Evolutionary conservation across 2,329 filamentous ascomycete genomes (phyloP).

Genomic region (Colletotrichum aenigma): DNA sequence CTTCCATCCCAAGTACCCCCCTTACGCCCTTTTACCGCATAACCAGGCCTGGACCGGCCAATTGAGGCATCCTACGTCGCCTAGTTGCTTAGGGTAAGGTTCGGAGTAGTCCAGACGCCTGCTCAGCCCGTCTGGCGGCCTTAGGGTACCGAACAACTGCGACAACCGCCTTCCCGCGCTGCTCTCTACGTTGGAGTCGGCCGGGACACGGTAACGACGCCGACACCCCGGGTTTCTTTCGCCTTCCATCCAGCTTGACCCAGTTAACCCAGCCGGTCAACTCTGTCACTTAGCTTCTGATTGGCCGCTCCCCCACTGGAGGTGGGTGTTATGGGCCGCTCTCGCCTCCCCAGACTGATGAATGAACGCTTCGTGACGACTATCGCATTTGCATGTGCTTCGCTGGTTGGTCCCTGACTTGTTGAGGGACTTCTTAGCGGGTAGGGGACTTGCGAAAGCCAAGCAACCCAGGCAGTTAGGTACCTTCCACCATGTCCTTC

Average conservation of each 20-base stretch:
- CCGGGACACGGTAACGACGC: not conserved
- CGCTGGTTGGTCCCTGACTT: conserved; percentile 3
- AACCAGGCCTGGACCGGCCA: not conserved
- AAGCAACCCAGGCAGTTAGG: not conserved
- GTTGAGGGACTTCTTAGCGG: conserved; percentile 14
- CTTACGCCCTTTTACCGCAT: not conserved
- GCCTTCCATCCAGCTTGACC: conserved; percentile 13
- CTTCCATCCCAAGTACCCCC: not conserved
- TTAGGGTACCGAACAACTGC: not conserved
- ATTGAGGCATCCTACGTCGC: conserved; percentile 8
- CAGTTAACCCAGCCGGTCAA: conserved; percentile 7
- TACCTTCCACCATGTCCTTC: not conserved
- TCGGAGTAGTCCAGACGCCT: not conserved
- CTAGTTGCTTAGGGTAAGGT: conserved; percentile 3
- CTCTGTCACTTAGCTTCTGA: not conserved
- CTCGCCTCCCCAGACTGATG: conserved; percentile 4
- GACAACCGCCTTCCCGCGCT: conserved; percentile 2
- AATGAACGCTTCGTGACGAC: conserved; percentile 9
- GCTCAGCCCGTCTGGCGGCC: not conserved
- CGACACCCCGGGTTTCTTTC: conserved; percentile 10
- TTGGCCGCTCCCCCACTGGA: not conserved
- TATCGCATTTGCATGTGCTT: conserved; percentile 18
- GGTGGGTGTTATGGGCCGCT: not conserved
- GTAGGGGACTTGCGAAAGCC: conserved; percentile 8
- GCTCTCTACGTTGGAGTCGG: not conserved